phyloP scores from a whole-genome alignment of 257 asterid genomes.

The Gentiana straminea region DNA sequence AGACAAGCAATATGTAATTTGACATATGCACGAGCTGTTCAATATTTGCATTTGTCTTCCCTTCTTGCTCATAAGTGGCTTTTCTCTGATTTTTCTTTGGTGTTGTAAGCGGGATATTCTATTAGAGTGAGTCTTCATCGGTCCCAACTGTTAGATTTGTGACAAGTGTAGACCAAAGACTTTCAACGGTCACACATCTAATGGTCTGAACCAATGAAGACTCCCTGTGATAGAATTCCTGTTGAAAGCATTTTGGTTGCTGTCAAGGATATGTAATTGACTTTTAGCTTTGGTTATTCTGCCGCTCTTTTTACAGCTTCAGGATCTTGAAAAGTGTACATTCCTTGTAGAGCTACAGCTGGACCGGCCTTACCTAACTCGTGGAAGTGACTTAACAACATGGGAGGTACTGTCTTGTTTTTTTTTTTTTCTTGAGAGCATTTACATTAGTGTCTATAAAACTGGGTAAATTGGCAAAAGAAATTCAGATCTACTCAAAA shows the following conservation, averaged over 20 bases:
- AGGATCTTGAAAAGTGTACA: conserved; percentile 63
- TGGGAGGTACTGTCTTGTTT: conserved; percentile 63
- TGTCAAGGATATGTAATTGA: neutral
- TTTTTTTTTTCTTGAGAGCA: no score
- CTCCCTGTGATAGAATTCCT: conserved; percentile 1
- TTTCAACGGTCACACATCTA: no score
- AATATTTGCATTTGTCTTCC: neutral
- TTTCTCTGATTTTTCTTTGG: neutral
- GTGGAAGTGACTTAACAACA: conserved; percentile 77
- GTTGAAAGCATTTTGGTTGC: no score
- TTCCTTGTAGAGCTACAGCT: conserved; percentile 83
- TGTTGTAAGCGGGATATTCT: no score
- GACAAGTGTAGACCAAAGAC: no score
- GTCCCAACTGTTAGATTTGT: no score
- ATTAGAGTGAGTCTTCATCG: no score
- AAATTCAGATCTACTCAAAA: no score
- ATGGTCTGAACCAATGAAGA: neutral
- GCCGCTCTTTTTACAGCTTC: conserved; percentile 37
- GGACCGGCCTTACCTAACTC: conserved; percentile 62
- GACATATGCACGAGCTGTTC: neutral
- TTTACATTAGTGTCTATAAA: no score
- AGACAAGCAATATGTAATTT: conserved; percentile 75
- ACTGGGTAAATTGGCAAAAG: no score
- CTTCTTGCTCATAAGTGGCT: neutral
- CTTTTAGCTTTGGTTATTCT: conserved; percentile 5